Evolutionary conservation across 768 basidiomycete species (phyloP), one percentile per base, ranked within the genome.

Genomic region (Butyriboletus loyo): DNA sequence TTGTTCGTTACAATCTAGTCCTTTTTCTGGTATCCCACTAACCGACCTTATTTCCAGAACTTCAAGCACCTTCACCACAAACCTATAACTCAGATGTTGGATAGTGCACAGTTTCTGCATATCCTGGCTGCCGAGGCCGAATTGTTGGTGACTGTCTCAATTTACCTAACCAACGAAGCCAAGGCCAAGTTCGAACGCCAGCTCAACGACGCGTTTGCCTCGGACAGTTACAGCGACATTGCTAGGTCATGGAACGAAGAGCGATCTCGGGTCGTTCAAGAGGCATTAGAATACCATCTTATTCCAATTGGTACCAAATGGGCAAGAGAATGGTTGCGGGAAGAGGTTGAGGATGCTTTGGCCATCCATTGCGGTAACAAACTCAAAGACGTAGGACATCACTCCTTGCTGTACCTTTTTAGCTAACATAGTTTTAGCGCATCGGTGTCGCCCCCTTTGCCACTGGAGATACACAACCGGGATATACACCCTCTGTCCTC

Each of bases 21-120:
- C 1, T 42, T 37, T 30, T 25, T 49, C 35, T 46, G 24, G 10
- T 25, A 27, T 39, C 25, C 6, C 38, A 19, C 53, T 58, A 31
- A 67, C 35, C 25, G 36, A 43, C 19, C 6, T 38, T 42, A 34
- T 31, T 42, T 37, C 37, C 32, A 99, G 96, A 86, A 83, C 61
- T 98, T 98, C 81, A 98, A 98, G 77, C 98, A 98, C 72, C 79
- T 98, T 27, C 74, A 78, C 25, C 78, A 87, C 54, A 98, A 97
- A 64, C 84, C 82, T 24, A 78, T 92, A 28, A 66, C 67, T 27
- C 79, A 84, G 5, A 86, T 96, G 82, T 61, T 84, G 35, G 78
- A 84, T 36, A 75, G 79, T 1, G 75, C 89, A 19, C 92, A 95
- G 60, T 98, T 95, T 72, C 76, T 98, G 24, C 85, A 92, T 58